Percentiles rank a stretch among this genome's conserved stretches.
phyloP scores from a whole-genome alignment of 2,329 filamentous ascomycete genomes.

The Colletotrichum musicola region DNA sequence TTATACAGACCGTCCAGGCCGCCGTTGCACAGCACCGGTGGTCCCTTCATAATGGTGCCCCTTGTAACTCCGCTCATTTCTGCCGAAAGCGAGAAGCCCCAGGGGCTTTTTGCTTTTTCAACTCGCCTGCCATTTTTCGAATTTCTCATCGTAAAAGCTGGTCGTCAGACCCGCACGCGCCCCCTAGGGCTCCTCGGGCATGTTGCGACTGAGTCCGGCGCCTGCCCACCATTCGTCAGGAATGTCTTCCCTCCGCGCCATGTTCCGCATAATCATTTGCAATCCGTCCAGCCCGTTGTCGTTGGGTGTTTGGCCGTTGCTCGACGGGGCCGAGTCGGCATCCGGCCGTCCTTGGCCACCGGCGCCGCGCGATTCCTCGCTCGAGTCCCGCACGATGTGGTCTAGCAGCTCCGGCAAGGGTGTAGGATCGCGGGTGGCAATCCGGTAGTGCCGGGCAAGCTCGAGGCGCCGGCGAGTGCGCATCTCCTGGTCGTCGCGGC shows the following conservation, averaged over 20 bases:
- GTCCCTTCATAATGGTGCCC: background rate
- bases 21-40: background rate
- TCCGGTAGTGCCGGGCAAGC: conserved; percentile 31
- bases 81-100: conserved; percentile 1
- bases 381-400: conserved; percentile 24
- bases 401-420: conserved; percentile 25
- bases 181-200: conserved; percentile 55
- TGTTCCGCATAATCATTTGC: conserved; percentile 77
- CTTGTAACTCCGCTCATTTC: conserved; percentile 12
- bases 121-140: conserved; percentile 1
- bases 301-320: conserved; percentile 40
- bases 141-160: background rate
- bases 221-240: conserved; percentile 87
- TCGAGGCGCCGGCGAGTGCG: conserved; percentile 31
- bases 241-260: conserved; percentile 79
- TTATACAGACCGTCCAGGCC: conserved; percentile 26
- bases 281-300: conserved; percentile 69
- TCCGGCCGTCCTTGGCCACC: conserved; percentile 18
- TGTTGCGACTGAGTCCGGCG: conserved; percentile 73
- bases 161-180: background rate
- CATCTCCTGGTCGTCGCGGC: conserved; percentile 26
- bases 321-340: conserved; percentile 24
- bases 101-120: background rate
- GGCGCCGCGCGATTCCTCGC: conserved; percentile 25
- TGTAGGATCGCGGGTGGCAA: conserved; percentile 18